Base-by-base conservation (phyloP, 768 basidiomycete genomes). In the Coprinellus micaceus region DNA sequence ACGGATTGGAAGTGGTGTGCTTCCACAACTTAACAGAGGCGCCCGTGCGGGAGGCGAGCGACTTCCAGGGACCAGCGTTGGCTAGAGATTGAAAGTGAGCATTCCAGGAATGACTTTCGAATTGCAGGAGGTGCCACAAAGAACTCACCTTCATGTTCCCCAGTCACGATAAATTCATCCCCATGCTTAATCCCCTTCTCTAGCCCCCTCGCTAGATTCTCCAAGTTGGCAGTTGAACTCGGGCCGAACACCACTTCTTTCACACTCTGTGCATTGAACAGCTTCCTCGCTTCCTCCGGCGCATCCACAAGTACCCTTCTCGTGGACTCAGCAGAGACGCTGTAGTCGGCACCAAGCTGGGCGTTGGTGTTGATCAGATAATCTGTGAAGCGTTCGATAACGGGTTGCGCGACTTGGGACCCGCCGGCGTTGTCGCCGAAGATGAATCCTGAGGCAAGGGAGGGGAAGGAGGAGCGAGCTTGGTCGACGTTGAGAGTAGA, bases 401-500 rank as follows among this genome's bases (percentile, higher is more conserved):
- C 83, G 48, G 69, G 70, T 47, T 78, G 72, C 1, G 82, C 70
- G 37, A 78, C 81, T 66, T 80, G 89, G 2, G 88, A 89, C 7
- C 88, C 89, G 0, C 88, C 89, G 0, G 89, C 89, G 57, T 88
- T 91, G 71, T 90, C 89, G 2, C 77, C 89, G 62, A 81, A 90
- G 58, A 88, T 77, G 62, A 77, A 89, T 1, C 82, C 83, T 1
- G 75, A 71, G 28, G 73, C 66, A 25, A 91, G 72, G 3, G 84
- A 70, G 3, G 87, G 89, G 65, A 91, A 90, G 36, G 79, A 77
- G 28, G 79, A 74, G 52, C 86, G 82, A 43, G 77, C 83, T 61
- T 71, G 69, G 17, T 67, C 62, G 24, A 86, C 72, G 68, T 84
- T 78, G 61, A 85, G 63, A 33, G 58, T 52, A 21, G 69, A n/a